Percentiles rank a stretch among this genome's conserved stretches.
These are phyloP conservation scores for Fusarium zealandicum DNA, from an alignment of 2,329 filamentous ascomycete genomes.

Conservation along the genomic window DNA sequence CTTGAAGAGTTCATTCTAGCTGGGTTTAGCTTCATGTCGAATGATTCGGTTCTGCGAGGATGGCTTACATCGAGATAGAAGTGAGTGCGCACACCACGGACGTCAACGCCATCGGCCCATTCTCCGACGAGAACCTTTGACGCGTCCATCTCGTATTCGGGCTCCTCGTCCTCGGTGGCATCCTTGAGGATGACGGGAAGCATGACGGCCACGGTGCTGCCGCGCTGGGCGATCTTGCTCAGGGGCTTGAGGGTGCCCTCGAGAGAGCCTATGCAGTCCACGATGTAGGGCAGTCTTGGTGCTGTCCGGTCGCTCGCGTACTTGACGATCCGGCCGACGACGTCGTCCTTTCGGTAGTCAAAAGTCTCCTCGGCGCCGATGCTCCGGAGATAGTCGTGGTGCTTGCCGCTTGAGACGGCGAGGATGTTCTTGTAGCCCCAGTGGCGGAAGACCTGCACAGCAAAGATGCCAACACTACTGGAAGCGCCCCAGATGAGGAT, in stretches of 20 bases:
- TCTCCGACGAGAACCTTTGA: conserved; percentile 45
- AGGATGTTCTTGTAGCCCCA: conserved; percentile 62
- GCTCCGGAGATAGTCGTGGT: conserved; percentile 52
- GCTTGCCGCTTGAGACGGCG: conserved; percentile 54
- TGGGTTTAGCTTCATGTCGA: conserved; percentile 2
- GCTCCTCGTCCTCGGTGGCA: conserved; percentile 54
- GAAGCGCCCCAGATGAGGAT: conserved; percentile 61
- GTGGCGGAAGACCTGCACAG: conserved; percentile 58
- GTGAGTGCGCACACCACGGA: conserved; percentile 57
- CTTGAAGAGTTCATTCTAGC: conserved; percentile 62
- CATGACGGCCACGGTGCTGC: conserved; percentile 63
- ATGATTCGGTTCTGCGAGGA: not conserved
- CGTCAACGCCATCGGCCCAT: conserved; percentile 62
- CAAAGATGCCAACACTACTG: conserved; percentile 59
- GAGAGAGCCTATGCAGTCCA: conserved; percentile 64
- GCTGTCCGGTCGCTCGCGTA: conserved; percentile 12
- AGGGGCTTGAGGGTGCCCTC: conserved; percentile 57
- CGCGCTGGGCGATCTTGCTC: conserved; percentile 56
- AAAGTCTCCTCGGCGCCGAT: conserved; percentile 57
- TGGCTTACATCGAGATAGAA: conserved; percentile 40
- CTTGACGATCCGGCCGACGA: conserved; percentile 47
- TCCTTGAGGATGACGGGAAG: conserved; percentile 66
- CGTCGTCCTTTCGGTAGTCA: conserved; percentile 52
- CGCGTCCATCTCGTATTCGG: conserved; percentile 63
- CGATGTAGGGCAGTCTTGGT: conserved; percentile 52